Base-by-base conservation (phyloP, 306 rosid genomes). In the Abrus pulchellus region DNA sequence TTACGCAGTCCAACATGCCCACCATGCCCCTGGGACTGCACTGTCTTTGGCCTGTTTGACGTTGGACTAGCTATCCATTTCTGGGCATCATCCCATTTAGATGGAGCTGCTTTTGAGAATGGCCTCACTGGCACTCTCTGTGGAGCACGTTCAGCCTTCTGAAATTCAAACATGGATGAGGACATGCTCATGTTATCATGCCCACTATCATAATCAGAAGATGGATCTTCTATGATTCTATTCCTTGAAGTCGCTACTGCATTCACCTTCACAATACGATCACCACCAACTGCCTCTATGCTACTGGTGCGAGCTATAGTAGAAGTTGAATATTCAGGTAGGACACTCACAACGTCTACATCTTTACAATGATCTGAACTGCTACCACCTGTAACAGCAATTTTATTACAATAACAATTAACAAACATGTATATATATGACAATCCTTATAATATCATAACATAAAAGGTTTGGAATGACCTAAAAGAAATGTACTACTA, bases 21-120 rank as follows among this genome's bases (percentile, higher is more conserved):
- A 43, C 83, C 86, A 65, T 83, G 93, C 68, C 78, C 88, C 74
- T 92, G 93, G 41, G 79, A 75, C 72, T 82, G 93, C 63, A 84
- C 93, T 13, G 85, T 75, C 87, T 91, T 95, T 0, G 94, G 90
- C 78, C 91, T 74, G 80, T 90, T 91, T 8, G 92, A 85, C 36
- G 90, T 95, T 20, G 98, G 98, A 79, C 99, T 93, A 1, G 97
- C 97, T 65, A 95, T 93, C 99, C 99, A 95, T 84, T 95, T 93
- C 87, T 93, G 97, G 5, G 99, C 99, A 88, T 95, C 98, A 57
- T 91, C 97, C 99, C 99, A 95, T 78, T 95, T 95, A 61, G 99
- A 95, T 27, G 94, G 97, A 1, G 97, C 93, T 20, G 99, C 97
- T 80, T 95, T 93, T 32, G 99, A 95, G 75, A 95, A 91, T 0